Percentiles rank a stretch among this genome's conserved stretches.
phyloP scores from a whole-genome alignment of 2,329 filamentous ascomycete species.

The Venturia effusa region DNA sequence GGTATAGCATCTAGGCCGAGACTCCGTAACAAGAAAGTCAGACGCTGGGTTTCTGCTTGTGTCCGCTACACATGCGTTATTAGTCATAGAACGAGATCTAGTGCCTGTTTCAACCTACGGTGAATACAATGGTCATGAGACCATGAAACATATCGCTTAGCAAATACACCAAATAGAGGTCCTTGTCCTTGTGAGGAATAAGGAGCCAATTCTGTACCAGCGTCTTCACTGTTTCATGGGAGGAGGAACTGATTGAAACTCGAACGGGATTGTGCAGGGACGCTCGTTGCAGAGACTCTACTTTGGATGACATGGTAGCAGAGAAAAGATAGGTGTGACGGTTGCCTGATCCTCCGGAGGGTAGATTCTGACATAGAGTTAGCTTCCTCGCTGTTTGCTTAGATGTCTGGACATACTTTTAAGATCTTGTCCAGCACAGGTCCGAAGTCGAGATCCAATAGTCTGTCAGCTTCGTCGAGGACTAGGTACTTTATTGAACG shows the following conservation, averaged over 20 bases:
- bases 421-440: constrained; percentile 88
- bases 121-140: constrained; percentile 84
- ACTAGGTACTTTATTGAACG: constrained; percentile 76
- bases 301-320: constrained; percentile 86
- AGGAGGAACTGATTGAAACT: constrained; percentile 69
- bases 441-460: constrained; percentile 90
- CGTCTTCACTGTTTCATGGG: constrained; percentile 85
- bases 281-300: constrained; percentile 84
- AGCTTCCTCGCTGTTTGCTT: constrained; percentile 20
- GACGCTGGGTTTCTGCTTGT: constrained; percentile 77
- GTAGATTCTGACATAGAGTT: background rate
- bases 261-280: constrained; percentile 74
- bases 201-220: constrained; percentile 77
- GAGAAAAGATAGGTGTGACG: constrained; percentile 80
- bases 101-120: constrained; percentile 67
- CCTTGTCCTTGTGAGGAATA: constrained; percentile 77
- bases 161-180: constrained; percentile 77
- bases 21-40: constrained; percentile 70
- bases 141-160: constrained; percentile 70
- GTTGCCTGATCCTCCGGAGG: constrained; percentile 17
- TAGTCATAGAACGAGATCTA: too few relatives aligned
- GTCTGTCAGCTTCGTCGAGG: constrained; percentile 87
- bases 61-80: constrained; percentile 34
- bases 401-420: constrained; percentile 61
- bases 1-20: constrained; percentile 88